These are phyloP conservation scores for Pseudogymnoascus sp. DNA, from an alignment of 2,329 filamentous ascomycete species.

Conservation along the genomic window DNA sequence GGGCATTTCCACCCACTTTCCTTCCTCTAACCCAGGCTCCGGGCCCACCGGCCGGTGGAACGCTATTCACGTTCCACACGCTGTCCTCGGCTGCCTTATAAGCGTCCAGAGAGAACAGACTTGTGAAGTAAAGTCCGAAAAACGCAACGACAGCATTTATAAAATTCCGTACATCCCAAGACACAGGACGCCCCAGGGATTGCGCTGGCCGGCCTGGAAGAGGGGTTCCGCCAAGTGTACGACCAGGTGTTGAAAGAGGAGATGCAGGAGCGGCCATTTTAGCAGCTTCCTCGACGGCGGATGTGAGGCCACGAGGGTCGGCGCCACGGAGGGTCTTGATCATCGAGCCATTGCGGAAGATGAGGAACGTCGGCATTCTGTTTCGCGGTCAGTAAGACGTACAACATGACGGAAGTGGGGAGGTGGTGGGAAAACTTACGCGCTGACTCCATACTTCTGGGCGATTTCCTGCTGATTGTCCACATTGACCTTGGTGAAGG, in stretches of 20 bases:
- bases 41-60: neutral
- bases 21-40: slow-evolving; percentile 3
- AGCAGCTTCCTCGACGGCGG: slow-evolving; percentile 65
- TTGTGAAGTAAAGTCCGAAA: slow-evolving; percentile 53
- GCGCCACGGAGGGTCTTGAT: slow-evolving; percentile 75
- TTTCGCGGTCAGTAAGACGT: slow-evolving; percentile 11
- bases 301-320: slow-evolving; percentile 65
- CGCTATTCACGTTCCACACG: neutral
- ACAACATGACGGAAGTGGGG: neutral
- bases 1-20: neutral
- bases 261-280: slow-evolving; percentile 40
- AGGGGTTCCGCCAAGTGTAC: slow-evolving; percentile 47
- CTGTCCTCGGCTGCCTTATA: slow-evolving; percentile 50
- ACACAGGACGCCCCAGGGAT: slow-evolving; percentile 21
- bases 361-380: slow-evolving; percentile 86
- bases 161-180: slow-evolving; percentile 35
- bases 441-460: slow-evolving; percentile 67
- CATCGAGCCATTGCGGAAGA: slow-evolving; percentile 69
- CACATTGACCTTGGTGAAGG: slow-evolving; percentile 88
- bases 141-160: slow-evolving; percentile 46
- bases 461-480: slow-evolving; percentile 74
- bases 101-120: slow-evolving; percentile 55
- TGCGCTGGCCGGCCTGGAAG: slow-evolving; percentile 21
- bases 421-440: slow-evolving; percentile 39
- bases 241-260: slow-evolving; percentile 48